These are phyloP conservation scores for Candida palmyrensis DNA, from an alignment of 805 yeast genomes.

Conservation along the genomic window DNA sequence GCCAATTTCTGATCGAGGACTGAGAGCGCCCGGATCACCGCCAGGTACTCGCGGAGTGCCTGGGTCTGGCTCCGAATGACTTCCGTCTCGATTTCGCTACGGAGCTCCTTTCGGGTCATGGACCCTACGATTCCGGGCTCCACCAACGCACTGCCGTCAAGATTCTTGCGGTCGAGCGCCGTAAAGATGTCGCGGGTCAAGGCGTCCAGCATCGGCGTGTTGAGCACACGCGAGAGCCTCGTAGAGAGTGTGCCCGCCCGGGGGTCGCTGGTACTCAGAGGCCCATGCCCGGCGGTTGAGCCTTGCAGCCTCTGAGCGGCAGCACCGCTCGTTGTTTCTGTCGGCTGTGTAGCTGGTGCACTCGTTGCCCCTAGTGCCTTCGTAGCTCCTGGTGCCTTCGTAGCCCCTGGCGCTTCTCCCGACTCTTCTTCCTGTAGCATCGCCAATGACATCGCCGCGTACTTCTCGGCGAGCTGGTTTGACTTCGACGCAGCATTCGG, in stretches of 20 bases:
- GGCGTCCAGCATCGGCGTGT: conserved; percentile 37
- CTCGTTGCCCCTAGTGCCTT: conserved; percentile 2
- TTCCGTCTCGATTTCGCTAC: conserved; percentile 58
- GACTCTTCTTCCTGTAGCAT: conserved; percentile 19
- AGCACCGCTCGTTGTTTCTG: background rate
- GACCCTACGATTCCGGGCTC: conserved; percentile 53
- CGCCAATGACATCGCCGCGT: conserved; percentile 43
- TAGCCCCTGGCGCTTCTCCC: background rate
- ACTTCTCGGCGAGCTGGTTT: conserved; percentile 35
- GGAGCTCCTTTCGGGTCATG: conserved; percentile 52
- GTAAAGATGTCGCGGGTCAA: conserved; percentile 28
- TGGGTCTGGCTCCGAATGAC: conserved; percentile 47
- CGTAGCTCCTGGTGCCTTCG: background rate
- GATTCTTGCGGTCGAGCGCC: conserved; percentile 20
- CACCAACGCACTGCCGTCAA: conserved; percentile 28
- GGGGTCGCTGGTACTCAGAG: no score
- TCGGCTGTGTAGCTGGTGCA: conserved; percentile 1
- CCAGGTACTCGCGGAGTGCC: conserved; percentile 28
- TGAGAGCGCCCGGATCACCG: conserved; percentile 23
- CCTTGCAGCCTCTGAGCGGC: conserved; percentile 1
- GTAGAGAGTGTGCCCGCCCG: conserved; percentile 31
- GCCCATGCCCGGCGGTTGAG: no score
- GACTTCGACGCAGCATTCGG: conserved; percentile 8
- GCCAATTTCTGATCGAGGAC: conserved; percentile 13
- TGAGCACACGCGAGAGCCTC: conserved; percentile 47